These are phyloP conservation scores for Jamesozyma jinghongensis DNA, from an alignment of 805 yeast genomes.

Conservation along the genomic window DNA sequence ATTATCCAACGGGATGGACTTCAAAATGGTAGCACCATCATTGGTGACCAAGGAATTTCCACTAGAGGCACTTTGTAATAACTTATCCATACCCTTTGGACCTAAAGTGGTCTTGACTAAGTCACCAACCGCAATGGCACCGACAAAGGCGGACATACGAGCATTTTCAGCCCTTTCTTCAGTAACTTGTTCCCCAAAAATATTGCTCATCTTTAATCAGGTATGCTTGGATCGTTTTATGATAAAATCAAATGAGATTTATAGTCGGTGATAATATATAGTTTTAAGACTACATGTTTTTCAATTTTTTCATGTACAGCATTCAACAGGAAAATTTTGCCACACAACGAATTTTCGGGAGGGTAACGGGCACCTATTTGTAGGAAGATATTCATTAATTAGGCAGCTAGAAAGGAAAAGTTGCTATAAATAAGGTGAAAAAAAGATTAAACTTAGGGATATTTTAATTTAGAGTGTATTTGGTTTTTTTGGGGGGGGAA, in stretches of 20 bases:
- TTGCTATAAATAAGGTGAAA: no score
- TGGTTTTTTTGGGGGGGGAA: no score
- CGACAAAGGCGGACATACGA: conserved; percentile 92
- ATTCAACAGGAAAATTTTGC: neutral
- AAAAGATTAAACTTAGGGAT: no score
- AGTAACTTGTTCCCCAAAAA: conserved; percentile 93
- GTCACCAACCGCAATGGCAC: conserved; percentile 99
- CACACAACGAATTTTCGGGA: neutral
- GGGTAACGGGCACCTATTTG: neutral
- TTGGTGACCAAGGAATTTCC: conserved; percentile 79
- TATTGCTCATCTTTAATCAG: conserved; percentile 41
- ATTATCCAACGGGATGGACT: conserved; percentile 88
- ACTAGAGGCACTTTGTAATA: conserved; percentile 77
- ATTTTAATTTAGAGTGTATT: no score
- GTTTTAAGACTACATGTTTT: no score
- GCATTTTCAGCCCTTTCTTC: conserved; percentile 99
- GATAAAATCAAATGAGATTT: neutral
- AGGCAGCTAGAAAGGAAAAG: no score
- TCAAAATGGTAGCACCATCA: conserved; percentile 96
- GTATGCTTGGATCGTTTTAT: neutral
- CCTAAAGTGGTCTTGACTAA: conserved; percentile 90
- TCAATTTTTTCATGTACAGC: neutral
- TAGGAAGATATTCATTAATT: no score
- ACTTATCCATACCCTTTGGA: conserved; percentile 98
- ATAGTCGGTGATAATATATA: no score